Evolutionary conservation across 495 filamentous ascomycete species (phyloP).

Genomic region (Neurospora sp.): DNA sequence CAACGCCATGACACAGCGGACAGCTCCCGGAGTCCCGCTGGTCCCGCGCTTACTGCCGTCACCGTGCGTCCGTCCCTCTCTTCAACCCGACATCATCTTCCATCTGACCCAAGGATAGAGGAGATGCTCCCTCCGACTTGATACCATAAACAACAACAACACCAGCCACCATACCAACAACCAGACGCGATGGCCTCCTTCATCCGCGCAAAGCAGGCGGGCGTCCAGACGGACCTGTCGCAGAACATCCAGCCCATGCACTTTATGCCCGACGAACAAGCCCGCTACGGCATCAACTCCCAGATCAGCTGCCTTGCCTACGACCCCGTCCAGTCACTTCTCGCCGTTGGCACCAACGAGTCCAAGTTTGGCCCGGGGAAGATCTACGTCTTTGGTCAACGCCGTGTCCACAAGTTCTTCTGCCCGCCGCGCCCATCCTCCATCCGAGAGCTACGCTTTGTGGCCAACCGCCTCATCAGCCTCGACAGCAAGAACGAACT

Average conservation of each 20-base stretch:
- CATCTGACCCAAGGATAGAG: neutral
- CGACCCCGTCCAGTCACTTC: constrained; percentile 84
- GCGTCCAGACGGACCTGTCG: constrained; percentile 83
- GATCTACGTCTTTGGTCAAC: constrained; percentile 86
- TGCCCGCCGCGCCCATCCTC: constrained; percentile 48
- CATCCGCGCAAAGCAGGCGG: constrained; percentile 83
- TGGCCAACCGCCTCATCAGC: constrained; percentile 66
- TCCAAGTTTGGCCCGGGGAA: constrained; percentile 66
- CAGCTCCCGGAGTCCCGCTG: neutral
- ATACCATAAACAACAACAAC: neutral
- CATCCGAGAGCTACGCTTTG: constrained; percentile 32
- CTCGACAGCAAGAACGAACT: constrained; percentile 79
- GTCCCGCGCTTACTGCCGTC: neutral
- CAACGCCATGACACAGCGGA: too few relatives aligned
- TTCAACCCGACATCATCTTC: neutral
- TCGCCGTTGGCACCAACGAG: constrained; percentile 85
- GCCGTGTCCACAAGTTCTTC: constrained; percentile 63
- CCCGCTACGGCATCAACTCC: constrained; percentile 78
- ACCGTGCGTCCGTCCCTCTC: neutral
- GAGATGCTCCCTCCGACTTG: neutral
- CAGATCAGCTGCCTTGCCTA: constrained; percentile 76
- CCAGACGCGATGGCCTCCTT: constrained; percentile 61
- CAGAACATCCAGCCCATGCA: constrained; percentile 60
- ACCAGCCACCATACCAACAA: neutral
- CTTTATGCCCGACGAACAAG: constrained; percentile 75